Conservation (phyloP, 345 rosid genomes). For the Pugionium dolabratum region DNA sequence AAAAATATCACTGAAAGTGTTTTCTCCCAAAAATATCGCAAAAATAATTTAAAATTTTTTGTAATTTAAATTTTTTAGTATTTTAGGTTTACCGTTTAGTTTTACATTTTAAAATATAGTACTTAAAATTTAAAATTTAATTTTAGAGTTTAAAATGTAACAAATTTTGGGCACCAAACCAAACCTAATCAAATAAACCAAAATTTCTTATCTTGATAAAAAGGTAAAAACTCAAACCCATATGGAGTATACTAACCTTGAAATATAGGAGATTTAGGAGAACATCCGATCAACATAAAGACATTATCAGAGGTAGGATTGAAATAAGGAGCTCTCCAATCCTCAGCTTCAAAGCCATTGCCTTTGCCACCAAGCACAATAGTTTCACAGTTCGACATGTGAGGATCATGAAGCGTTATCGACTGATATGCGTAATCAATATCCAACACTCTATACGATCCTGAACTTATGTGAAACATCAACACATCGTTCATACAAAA, state of each 20-base stretch:
- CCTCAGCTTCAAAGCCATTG: conserved; percentile 79
- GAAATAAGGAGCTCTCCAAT: conserved; percentile 75
- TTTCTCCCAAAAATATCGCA: no score
- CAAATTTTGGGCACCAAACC: no score
- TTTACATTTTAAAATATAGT: no score
- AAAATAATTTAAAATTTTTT: no score
- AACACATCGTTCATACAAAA: conserved; percentile 81
- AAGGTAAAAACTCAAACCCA: no score
- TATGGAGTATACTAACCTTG: conserved; percentile 50
- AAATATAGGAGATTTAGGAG: conserved; percentile 75
- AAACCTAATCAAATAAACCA: no score
- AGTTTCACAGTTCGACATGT: conserved; percentile 70
- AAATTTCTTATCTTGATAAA: no score
- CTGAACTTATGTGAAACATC: conserved; percentile 86
- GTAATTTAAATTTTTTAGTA: no score
- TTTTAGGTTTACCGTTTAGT: no score
- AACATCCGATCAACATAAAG: conserved; percentile 86
- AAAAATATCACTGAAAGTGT: no score
- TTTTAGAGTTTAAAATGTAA: no score
- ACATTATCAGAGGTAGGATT: conserved; percentile 70
- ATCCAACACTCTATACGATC: conserved; percentile 77
- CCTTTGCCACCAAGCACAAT: conserved; percentile 72
- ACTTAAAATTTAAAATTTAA: no score
- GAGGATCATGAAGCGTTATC: conserved; percentile 79
- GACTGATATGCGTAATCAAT: conserved; percentile 81